These are phyloP conservation scores for Parietichytrium sp. DNA, from an alignment of 108 stramenopile genomes.

Conservation along the genomic window DNA sequence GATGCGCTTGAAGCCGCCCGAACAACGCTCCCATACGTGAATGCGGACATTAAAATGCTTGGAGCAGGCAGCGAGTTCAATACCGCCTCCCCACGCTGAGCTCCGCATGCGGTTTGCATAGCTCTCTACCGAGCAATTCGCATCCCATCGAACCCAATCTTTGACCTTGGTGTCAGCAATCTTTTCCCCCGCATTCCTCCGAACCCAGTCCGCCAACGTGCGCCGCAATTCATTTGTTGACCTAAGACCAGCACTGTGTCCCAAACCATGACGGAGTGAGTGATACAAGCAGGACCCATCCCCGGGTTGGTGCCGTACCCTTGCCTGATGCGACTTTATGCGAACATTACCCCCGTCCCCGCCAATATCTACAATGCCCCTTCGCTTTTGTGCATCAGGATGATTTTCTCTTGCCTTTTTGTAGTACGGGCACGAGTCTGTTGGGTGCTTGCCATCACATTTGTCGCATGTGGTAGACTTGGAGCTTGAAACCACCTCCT, in stretches of 20 bases:
- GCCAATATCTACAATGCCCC: background rate
- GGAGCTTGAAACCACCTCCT: too few species aligned
- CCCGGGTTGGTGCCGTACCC: slow-evolving; percentile 46
- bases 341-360: background rate
- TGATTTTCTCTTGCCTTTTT: slow-evolving; percentile 46
- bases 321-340: background rate
- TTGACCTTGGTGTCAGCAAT: slow-evolving; percentile 48
- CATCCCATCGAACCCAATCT: slow-evolving; percentile 51
- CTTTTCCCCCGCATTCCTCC: background rate
- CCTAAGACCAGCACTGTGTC: background rate
- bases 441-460: slow-evolving; percentile 52
- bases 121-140: background rate
- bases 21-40: slow-evolving; percentile 45
- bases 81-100: slow-evolving; percentile 49
- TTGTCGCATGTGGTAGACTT: slow-evolving; percentile 57
- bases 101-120: slow-evolving; percentile 35
- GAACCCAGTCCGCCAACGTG: background rate
- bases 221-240: slow-evolving; percentile 31
- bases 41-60: background rate
- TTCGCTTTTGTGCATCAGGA: slow-evolving; percentile 47
- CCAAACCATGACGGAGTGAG: slow-evolving; percentile 43
- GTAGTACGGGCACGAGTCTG: slow-evolving; percentile 47
- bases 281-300: slow-evolving; percentile 54
- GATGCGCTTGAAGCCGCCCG: slow-evolving; percentile 46
- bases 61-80: slow-evolving; percentile 48